Base-by-base conservation (phyloP, 495 filamentous ascomycete species). In the Sordaria brevicollis region DNA sequence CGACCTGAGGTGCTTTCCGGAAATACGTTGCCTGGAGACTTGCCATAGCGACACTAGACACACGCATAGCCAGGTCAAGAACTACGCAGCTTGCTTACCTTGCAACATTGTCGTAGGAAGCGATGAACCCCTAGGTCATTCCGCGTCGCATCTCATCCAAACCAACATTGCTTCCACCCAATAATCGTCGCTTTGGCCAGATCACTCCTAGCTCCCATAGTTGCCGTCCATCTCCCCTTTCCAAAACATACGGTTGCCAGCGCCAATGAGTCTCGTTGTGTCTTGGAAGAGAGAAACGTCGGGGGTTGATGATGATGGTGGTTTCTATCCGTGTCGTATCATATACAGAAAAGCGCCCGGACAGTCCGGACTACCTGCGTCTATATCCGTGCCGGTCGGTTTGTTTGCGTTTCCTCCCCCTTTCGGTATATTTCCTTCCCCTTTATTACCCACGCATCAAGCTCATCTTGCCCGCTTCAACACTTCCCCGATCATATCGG, bases 261-360 rank as follows among this genome's bases (percentile, higher is more conserved):
- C 29, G 49, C 49, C 49, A 31, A 7, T 7, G 25, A 13, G 29
- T 62, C 21, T 62, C 13, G 49, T 5, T 29, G 49, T 21, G 69
- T 57, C 68, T 43, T 69, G 68, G 21, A 43, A 70, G 71, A 71
- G 65, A 54, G 62, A 62, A 62, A 62, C 25, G 49, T 62, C 49
- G 25, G 49, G n/a, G 49, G 49, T 31, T 62, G 71, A 70, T 73
- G 69, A 70, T 65, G 71, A 71, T 54, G 67, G 35, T 66, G 49
- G 25, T 65, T 41, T 76, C 70, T 77, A 77, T 74, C 70, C 67
- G 68, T 72, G 66, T 29, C 69, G 65, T 72, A 74, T 71, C 73
- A 76, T 75, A 70, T 78, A 78, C 76, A 75, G 66, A 74, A 66
- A 66, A 65, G 43, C 43, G 67, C 37, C 65, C 66, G 49, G 49